Evolutionary conservation across 148 eudicot species (phyloP), one percentile per base, ranked within the genome.

Genomic region (Cornus suecica): DNA sequence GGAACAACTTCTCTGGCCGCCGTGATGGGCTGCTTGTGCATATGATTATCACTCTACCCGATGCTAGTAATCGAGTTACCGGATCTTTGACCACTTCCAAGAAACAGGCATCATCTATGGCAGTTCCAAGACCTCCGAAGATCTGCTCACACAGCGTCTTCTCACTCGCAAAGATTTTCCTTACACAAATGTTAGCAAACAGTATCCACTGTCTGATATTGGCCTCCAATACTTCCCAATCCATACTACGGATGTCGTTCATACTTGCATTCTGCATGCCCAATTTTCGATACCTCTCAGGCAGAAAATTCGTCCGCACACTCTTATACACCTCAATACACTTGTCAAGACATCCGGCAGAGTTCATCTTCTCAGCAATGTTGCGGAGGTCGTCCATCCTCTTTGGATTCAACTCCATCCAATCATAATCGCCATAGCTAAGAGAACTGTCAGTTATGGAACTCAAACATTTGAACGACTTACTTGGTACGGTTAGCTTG

Each of bases 281-380:
- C 2, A 94, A 84, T 25, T 62, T 80, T 0, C 79, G 79, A 58
- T 90, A 85, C 68, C 85, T 87, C 23, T 85, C 75, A 71, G 89
- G 92, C 4, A 92, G 74, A 45, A 79, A 84, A 0, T 87, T 70
- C 69, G 87, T 89, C 37, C 99, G 80, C 1, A 87, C 93, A 14
- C 94, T 85, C 0, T 88, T 87, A 78, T 88, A 94, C n/a, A 87
- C 90, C 82, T 89, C 90, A 18, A 92, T 78, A 29, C 96, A 92
- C 81, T 90, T 96, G 16, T 89, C 79, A 5, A 88, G 68, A 62
- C 89, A 86, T 7, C 97, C 97, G 0, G 88, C 85, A 1, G 86
- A 82, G 32, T 86, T 92, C 96, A 92, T 91, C 56, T 91, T 66
- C 78, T 89, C 91, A 0, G 97, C 97, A 1, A 94, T 89, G 34